Conservation (phyloP, 768 basidiomycete species). For the Russula sp. region DNA sequence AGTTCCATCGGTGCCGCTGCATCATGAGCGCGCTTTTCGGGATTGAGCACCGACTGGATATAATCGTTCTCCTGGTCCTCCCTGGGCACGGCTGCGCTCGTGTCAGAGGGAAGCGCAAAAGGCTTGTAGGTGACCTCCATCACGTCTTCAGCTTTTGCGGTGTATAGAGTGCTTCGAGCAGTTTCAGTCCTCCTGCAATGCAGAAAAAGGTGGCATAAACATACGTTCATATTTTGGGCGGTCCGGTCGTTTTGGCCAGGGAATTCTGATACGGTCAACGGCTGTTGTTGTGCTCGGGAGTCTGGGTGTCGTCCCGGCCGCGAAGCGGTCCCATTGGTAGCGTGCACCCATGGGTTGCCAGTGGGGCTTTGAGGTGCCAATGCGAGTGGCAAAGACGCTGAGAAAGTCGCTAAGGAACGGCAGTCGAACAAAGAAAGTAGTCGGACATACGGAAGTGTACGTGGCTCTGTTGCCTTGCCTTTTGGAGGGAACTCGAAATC, state of each 20-base stretch:
- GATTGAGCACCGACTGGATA: slow-evolving; percentile 51
- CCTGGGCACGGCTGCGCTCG: slow-evolving; percentile 36
- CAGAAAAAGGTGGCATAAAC: slow-evolving; percentile 29
- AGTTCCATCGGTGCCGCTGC: slow-evolving; percentile 60
- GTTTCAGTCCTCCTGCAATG: slow-evolving; percentile 16
- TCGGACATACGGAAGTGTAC: slow-evolving; percentile 34
- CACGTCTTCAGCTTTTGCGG: slow-evolving; percentile 61
- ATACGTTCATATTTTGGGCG: slow-evolving; percentile 46
- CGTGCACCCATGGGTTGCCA: slow-evolving; percentile 56
- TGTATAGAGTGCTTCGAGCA: slow-evolving; percentile 53
- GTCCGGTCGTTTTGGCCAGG: slow-evolving; percentile 63
- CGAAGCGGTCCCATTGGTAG: slow-evolving; percentile 73
- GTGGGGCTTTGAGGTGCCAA: slow-evolving; percentile 57
- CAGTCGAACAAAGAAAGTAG: not conserved
- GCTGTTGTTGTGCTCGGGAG: slow-evolving; percentile 43
- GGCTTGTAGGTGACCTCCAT: slow-evolving; percentile 68
- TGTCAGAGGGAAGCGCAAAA: slow-evolving; percentile 45
- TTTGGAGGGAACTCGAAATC: slow-evolving; percentile 57
- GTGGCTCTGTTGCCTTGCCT: slow-evolving; percentile 31
- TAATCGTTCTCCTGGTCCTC: slow-evolving; percentile 52
- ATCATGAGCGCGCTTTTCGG: slow-evolving; percentile 45
- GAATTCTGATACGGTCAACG: slow-evolving; percentile 45
- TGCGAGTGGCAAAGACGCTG: slow-evolving; percentile 76
- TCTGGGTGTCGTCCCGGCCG: slow-evolving; percentile 58
- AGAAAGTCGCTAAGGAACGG: slow-evolving; percentile 4